phyloP scores from a whole-genome alignment of 192 early-diverging fungal genomes.

The Linnemannia hyalina region DNA sequence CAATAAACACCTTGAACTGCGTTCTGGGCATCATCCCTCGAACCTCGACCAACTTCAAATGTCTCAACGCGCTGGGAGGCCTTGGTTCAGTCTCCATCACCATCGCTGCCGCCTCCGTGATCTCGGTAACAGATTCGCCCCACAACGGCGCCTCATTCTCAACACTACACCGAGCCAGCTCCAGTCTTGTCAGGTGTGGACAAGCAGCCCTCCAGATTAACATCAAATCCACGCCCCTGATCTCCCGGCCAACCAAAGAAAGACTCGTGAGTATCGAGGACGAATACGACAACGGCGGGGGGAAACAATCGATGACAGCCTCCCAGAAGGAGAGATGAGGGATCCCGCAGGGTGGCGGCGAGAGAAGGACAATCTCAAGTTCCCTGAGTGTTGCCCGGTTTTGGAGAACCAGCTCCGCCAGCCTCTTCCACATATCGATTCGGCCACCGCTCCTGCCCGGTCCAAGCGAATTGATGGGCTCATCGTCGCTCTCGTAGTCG shows the following conservation, averaged over 20 bases:
- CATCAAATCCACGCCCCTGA: background rate
- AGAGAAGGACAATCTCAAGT: background rate
- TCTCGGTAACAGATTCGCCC: background rate
- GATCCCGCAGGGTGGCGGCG: background rate
- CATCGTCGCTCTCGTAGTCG: background rate
- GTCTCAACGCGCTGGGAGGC: background rate
- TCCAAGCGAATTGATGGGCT: background rate
- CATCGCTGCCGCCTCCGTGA: background rate
- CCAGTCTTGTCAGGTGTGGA: background rate
- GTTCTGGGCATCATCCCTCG: background rate
- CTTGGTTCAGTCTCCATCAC: background rate
- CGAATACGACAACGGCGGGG: background rate
- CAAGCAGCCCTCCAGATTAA: constrained; percentile 12
- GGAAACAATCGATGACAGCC: constrained; percentile 6
- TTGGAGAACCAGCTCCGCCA: constrained; percentile 7
- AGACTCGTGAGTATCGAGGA: constrained; percentile 7
- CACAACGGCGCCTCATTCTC: constrained; percentile 8
- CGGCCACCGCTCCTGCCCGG: background rate
- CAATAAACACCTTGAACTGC: constrained; percentile 15
- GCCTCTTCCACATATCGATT: background rate
- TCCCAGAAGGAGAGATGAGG: constrained; percentile 9
- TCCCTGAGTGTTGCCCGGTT: constrained; percentile 6
- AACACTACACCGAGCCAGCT: background rate
- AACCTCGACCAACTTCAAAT: constrained; percentile 6
- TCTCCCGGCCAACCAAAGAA: constrained; percentile 9